These are phyloP conservation scores for Mucor indicus DNA, from an alignment of 371 early-diverging fungal species.

Conservation along the genomic window DNA sequence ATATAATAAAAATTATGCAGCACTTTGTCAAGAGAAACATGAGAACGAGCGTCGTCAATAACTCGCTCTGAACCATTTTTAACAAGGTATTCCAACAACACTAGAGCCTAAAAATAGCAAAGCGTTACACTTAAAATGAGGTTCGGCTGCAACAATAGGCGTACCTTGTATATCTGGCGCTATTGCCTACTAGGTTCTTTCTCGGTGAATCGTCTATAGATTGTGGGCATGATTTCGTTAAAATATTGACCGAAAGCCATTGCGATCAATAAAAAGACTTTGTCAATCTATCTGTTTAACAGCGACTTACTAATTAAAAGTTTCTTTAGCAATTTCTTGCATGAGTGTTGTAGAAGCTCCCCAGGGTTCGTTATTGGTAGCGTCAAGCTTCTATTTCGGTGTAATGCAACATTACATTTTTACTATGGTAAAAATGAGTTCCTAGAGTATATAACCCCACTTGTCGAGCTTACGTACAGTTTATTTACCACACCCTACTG, in stretches of 20 bases:
- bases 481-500: constrained; percentile 67
- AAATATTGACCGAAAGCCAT: constrained; percentile 75
- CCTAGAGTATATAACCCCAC: neutral
- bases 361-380: constrained; percentile 86
- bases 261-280: neutral
- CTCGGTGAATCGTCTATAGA: constrained; percentile 85
- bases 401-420: constrained; percentile 78
- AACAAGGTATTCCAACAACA: constrained; percentile 88
- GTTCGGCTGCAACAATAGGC: neutral
- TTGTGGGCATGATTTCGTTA: constrained; percentile 90
- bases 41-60: constrained; percentile 81
- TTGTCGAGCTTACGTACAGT: too few relatives aligned
- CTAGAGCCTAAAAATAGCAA: constrained; percentile 60
- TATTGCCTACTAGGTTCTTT: constrained; percentile 81
- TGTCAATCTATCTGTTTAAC: neutral
- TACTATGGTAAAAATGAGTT: constrained; percentile 28
- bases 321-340: constrained; percentile 88
- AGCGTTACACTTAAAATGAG: neutral
- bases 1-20: constrained; percentile 79
- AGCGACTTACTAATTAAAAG: constrained; percentile 68
- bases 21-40: constrained; percentile 82
- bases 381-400: constrained; percentile 89
- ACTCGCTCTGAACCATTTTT: constrained; percentile 95
- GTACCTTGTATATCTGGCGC: constrained; percentile 95
- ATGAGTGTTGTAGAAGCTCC: constrained; percentile 91